Conservation (phyloP, 164 flowering plant species). For the Cinnamomum micranthum region DNA sequence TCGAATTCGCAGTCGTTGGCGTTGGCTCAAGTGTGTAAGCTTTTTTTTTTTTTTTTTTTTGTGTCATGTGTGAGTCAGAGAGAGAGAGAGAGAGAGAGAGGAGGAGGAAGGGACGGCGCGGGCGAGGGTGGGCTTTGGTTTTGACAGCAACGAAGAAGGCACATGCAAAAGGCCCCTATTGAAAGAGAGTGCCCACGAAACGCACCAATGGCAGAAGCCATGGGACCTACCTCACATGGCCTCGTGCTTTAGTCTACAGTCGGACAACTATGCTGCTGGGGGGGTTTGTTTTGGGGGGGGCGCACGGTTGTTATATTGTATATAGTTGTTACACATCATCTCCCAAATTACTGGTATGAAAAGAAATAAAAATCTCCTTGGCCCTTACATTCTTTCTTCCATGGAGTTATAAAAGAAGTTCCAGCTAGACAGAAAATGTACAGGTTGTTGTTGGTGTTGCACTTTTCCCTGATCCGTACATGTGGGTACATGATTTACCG, state of each 20-base stretch:
- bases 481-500: too few relatives aligned
- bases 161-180: slow-evolving; percentile 14
- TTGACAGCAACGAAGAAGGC: slow-evolving; percentile 6
- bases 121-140: background rate
- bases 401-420: too few relatives aligned
- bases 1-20: background rate
- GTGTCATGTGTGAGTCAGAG: background rate
- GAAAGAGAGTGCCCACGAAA: slow-evolving; percentile 16
- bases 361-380: too few relatives aligned
- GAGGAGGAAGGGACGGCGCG: slow-evolving; percentile 5
- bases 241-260: slow-evolving; percentile 10
- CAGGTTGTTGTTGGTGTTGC: too few relatives aligned
- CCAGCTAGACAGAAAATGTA: too few relatives aligned
- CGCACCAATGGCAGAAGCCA: slow-evolving; percentile 26
- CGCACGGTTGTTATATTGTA: too few relatives aligned
- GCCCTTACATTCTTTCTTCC: too few relatives aligned
- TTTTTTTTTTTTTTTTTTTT: background rate
- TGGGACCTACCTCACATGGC: slow-evolving; percentile 41
- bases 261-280: background rate
- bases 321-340: too few relatives aligned
- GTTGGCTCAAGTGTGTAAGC: background rate
- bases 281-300: background rate
- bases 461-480: too few relatives aligned
- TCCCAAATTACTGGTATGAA: too few relatives aligned
- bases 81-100: background rate